phyloP scores from a whole-genome alignment of 768 basidiomycete genomes.

The Mycena crocata region DNA sequence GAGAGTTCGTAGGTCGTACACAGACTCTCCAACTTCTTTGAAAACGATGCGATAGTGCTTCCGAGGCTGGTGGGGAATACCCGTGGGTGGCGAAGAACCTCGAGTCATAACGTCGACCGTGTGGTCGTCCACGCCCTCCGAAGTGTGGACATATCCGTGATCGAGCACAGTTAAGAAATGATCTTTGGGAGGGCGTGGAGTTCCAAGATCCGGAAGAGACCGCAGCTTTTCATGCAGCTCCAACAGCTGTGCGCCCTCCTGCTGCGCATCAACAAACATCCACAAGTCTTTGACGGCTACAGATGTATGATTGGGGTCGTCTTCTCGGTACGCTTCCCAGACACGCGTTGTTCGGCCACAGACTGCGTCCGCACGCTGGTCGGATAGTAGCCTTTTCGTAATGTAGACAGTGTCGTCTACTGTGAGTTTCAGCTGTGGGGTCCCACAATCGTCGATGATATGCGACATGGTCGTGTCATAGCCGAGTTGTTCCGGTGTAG shows the following conservation, averaged over 20 bases:
- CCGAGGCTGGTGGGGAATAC: too few relatives aligned
- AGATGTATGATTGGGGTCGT: not conserved
- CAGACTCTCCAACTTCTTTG: conserved; percentile 2
- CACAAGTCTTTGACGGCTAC: conserved; percentile 12
- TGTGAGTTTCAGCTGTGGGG: not conserved
- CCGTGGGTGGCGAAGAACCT: not conserved
- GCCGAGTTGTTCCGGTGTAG: conserved; percentile 3
- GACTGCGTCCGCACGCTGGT: not conserved
- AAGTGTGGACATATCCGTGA: not conserved
- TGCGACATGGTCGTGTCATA: not conserved
- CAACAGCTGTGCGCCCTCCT: conserved; percentile 1
- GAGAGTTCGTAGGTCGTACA: not conserved
- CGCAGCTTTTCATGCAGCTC: not conserved
- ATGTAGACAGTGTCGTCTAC: not conserved
- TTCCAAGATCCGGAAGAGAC: not conserved
- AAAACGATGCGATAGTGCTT: conserved; percentile 20
- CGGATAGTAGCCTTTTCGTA: not conserved
- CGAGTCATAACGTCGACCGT: not conserved
- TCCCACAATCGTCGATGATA: not conserved
- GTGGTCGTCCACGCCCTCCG: conserved; percentile 3
- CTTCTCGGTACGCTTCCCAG: conserved; percentile 13
- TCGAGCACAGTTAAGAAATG: conserved; percentile 9
- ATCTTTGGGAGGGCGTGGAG: not conserved
- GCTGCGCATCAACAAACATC: not conserved
- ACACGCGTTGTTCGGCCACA: conserved; percentile 10